Base-by-base conservation (phyloP, 1,284 basidiomycete species). In the Sporisorium exsertum region DNA sequence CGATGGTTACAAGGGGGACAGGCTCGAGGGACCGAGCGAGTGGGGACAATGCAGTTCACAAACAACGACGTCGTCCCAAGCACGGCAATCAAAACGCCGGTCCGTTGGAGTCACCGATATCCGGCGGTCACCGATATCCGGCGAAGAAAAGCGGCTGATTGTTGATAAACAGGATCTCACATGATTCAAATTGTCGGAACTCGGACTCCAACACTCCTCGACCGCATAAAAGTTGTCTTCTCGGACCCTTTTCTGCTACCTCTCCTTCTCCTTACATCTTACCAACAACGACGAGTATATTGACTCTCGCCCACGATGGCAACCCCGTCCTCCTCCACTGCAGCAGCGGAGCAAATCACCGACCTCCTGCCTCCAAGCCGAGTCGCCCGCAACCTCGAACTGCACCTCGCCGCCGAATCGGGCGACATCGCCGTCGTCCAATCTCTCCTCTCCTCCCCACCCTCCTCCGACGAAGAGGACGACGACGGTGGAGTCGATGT, bases 401-500 rank as follows among this genome's bases (percentile, higher is more conserved):
- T 83, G 24, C 75, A 79, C 40, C 72, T 66, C 15, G 81, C 82
- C 6, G 69, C 77, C 40, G 80, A 66, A 54, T 27, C 46, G 0
- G 78, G 79, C 24, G 73, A 84, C 43, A 22, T 73, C 2, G 32
- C 59, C 0, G 26, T 57, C 27, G 71, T 79, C 55, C 60, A 75
- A 49, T 47, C 45, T 12, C 72, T 80, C 6, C 72, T 82, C 37
- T 27, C 57, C 18, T 63, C 64, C 2, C 29, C 65, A 16, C 26
- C 60, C 15, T 18, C 27, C 32, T 33, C 37, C 0, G 27, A 32
- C 9, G 42, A 56, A 22, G 52, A 57, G 5, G 27, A 32, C n/a
- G 55, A 56, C 27, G 52, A 56, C 10, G 68, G 64, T 9, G 63
- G 69, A 1, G 69, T 65, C 1, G 94, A 95, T 2, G 88, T 94